A percentile compares a stretch with the other conserved stretches of the same genome.
phyloP scores from a whole-genome alignment of 352 stramenopile genomes.

The Discostella stelligera region DNA sequence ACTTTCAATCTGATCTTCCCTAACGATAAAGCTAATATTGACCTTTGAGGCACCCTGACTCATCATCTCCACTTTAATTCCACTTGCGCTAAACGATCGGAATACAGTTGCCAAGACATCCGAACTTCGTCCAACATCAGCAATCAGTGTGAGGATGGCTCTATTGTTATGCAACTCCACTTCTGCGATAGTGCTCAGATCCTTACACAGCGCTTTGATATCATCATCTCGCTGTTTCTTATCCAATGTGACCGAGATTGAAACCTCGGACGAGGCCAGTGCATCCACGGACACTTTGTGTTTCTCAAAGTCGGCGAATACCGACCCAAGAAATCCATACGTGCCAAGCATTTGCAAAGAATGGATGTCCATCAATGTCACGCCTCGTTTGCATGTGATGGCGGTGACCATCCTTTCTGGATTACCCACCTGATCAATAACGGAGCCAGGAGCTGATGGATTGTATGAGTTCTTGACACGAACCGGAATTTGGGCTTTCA shows the following conservation, averaged over 20 bases:
- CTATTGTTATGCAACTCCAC: constrained; percentile 66
- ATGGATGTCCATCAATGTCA: constrained; percentile 85
- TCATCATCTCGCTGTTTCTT: constrained; percentile 77
- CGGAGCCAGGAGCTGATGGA: constrained; percentile 78
- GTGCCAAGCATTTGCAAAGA: constrained; percentile 86
- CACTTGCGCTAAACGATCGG: constrained; percentile 72
- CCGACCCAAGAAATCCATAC: constrained; percentile 83
- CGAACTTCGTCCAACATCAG: constrained; percentile 80
- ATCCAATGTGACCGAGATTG: constrained; percentile 86
- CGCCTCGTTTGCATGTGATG: constrained; percentile 85
- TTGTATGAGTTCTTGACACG: constrained; percentile 89
- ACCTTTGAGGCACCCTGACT: constrained; percentile 86
- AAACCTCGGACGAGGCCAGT: constrained; percentile 86
- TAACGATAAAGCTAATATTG: constrained; percentile 84
- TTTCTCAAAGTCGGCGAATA: constrained; percentile 86
- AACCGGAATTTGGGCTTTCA: constrained; percentile 81
- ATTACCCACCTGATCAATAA: constrained; percentile 80
- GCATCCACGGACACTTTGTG: constrained; percentile 87
- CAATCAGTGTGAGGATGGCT: constrained; percentile 86
- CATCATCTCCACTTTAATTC: constrained; percentile 86
- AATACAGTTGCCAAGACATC: constrained; percentile 86
- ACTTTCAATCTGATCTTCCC: constrained; percentile 81
- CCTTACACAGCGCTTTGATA: constrained; percentile 53
- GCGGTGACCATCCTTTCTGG: constrained; percentile 75
- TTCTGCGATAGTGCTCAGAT: constrained; percentile 65